Conservation (phyloP, 2,329 filamentous ascomycete genomes). For the Penicillium sp. region DNA sequence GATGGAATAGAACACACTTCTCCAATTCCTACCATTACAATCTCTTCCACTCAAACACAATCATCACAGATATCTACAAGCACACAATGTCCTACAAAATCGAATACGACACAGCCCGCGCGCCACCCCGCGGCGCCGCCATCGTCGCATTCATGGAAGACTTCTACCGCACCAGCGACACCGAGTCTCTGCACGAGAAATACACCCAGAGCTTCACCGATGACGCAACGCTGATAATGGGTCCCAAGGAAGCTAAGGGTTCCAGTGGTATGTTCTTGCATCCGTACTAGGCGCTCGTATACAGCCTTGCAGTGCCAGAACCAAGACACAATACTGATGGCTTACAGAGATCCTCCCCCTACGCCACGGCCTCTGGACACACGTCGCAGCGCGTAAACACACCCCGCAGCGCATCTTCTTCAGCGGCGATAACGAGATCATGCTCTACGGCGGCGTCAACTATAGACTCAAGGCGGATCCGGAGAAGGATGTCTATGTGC, state of each 20-base stretch:
- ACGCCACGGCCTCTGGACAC: constrained; percentile 36
- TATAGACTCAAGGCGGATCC: constrained; percentile 32
- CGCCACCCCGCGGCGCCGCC: constrained; percentile 22
- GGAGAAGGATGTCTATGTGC: constrained; percentile 32
- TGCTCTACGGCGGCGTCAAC: constrained; percentile 36
- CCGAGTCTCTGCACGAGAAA: constrained; percentile 32
- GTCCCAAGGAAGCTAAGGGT: constrained; percentile 33
- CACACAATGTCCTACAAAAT: constrained; percentile 35
- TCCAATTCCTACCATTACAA: not conserved
- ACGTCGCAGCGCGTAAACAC: constrained; percentile 34
- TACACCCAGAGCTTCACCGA: constrained; percentile 34
- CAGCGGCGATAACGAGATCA: constrained; percentile 32
- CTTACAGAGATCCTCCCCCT: constrained; percentile 31
- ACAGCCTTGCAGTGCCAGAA: not conserved
- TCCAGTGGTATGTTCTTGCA: constrained; percentile 24
- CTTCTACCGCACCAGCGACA: constrained; percentile 38
- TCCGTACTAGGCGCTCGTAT: not conserved
- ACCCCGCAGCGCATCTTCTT: constrained; percentile 31
- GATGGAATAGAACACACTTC: constrained; percentile 6
- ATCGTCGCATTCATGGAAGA: constrained; percentile 33
- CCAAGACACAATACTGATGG: not conserved
- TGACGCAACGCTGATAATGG: constrained; percentile 39
- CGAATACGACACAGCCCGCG: constrained; percentile 22
- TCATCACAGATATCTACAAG: too few species aligned
- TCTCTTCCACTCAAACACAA: not conserved